Evolutionary conservation across 495 filamentous ascomycete species (phyloP).

Genomic region (Aspergillus affinis): DNA sequence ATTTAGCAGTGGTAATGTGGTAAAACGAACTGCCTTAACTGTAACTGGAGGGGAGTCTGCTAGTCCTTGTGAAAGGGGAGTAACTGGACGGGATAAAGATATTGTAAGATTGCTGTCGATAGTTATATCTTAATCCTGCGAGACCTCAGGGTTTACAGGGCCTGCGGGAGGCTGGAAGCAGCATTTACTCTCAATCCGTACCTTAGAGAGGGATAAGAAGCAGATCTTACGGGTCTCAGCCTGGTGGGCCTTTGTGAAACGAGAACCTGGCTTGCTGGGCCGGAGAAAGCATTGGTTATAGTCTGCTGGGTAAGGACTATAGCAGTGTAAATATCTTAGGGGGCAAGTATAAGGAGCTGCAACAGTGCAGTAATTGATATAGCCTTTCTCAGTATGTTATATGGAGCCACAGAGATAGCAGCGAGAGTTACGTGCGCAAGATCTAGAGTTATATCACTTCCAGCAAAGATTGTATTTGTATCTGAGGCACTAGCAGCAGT

Average conservation of each 20-base stretch:
- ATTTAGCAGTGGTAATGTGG: no score
- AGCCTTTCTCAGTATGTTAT: not conserved
- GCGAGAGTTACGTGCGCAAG: not conserved
- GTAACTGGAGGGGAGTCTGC: no score
- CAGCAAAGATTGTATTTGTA: not conserved
- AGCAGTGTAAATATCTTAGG: constrained; percentile 1
- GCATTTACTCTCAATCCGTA: not conserved
- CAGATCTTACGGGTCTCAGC: no score
- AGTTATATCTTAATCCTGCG: not conserved
- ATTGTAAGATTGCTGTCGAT: not conserved
- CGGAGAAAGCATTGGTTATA: no score
- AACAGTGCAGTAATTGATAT: constrained; percentile 1
- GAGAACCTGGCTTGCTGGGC: no score
- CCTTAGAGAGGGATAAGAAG: no score
- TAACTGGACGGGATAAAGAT: not conserved
- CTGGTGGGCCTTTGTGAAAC: no score
- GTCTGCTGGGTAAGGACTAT: no score
- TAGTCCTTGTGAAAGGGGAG: not conserved
- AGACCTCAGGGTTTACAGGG: not conserved
- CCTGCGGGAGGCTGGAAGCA: not conserved
- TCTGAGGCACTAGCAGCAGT: not conserved
- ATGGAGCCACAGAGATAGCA: not conserved
- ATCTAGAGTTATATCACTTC: constrained; percentile 1
- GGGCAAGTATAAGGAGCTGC: not conserved
- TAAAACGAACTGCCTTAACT: no score